Evolutionary conservation across 2,329 filamentous ascomycete species (phyloP).

Genomic region (Mollisia scopiformis): DNA sequence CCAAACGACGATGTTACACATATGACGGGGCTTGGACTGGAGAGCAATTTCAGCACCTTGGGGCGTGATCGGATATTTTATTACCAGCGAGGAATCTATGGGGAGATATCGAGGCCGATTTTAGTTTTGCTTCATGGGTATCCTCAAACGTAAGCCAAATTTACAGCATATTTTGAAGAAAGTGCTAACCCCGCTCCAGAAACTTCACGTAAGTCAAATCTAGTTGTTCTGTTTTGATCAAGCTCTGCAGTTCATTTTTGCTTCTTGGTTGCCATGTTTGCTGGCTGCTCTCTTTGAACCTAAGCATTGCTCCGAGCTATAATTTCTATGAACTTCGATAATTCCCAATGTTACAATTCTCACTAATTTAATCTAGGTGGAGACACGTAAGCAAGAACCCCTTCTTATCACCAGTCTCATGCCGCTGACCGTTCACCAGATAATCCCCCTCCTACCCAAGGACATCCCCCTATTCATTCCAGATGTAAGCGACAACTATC

Average conservation of each 20-base stretch:
- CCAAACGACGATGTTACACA: constrained; percentile 11
- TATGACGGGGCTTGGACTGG: constrained; percentile 21
- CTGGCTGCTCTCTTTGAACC: neutral
- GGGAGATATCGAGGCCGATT: constrained; percentile 34
- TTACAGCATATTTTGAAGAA: neutral
- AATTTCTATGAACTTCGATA: too few species aligned
- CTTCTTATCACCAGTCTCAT: neutral
- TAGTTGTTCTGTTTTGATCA: neutral
- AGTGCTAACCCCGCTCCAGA: constrained; percentile 19
- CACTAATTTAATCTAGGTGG: constrained; percentile 10
- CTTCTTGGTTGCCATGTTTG: neutral
- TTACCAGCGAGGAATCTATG: constrained; percentile 16
- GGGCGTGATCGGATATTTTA: constrained; percentile 17
- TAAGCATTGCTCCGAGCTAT: too few species aligned
- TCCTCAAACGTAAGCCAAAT: constrained; percentile 42
- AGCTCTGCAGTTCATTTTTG: neutral
- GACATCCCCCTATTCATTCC: constrained; percentile 49
- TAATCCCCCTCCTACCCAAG: constrained; percentile 42
- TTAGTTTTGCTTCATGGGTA: constrained; percentile 49
- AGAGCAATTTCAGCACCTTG: constrained; percentile 19
- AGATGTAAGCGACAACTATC: constrained; percentile 30
- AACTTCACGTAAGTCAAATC: constrained; percentile 32
- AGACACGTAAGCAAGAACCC: constrained; percentile 20
- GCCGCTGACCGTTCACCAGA: constrained; percentile 27
- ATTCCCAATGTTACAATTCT: too few species aligned